Conservation (phyloP, 2,329 filamentous ascomycete genomes). For the Botrytis sinoallii region DNA sequence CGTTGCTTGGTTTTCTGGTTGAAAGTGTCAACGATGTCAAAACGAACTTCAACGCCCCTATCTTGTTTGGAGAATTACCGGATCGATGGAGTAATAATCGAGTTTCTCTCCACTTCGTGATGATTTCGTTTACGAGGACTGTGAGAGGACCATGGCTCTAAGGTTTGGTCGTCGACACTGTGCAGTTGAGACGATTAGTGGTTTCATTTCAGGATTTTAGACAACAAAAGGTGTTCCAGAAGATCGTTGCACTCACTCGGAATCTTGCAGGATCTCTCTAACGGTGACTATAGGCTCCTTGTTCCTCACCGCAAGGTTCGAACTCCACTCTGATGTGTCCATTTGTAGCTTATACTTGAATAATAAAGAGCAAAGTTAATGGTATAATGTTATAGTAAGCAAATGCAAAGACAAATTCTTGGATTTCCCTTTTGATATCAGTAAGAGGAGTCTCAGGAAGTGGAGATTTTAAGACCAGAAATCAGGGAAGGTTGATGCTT, state of each 20-base stretch:
- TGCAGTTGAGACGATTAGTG: background rate
- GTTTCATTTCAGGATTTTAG: background rate
- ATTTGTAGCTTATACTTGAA: background rate
- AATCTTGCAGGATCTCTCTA: conserved; percentile 7
- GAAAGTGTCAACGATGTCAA: background rate
- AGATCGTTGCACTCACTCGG: background rate
- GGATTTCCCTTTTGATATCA: background rate
- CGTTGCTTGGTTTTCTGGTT: background rate
- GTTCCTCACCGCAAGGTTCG: background rate
- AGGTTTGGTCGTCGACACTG: background rate
- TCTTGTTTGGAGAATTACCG: background rate
- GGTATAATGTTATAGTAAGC: background rate
- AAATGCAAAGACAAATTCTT: background rate
- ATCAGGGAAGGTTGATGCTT: background rate
- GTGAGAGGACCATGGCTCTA: background rate
- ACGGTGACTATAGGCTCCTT: conserved; percentile 1
- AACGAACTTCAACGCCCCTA: background rate
- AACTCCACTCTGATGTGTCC: background rate
- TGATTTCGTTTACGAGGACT: conserved; percentile 2
- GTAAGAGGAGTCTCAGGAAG: background rate
- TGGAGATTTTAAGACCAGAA: background rate
- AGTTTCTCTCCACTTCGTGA: background rate
- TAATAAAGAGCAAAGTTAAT: background rate
- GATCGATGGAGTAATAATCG: background rate
- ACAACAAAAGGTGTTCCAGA: background rate